These are phyloP conservation scores for Calocera viscosa DNA, from an alignment of 768 basidiomycete genomes.

Conservation along the genomic window DNA sequence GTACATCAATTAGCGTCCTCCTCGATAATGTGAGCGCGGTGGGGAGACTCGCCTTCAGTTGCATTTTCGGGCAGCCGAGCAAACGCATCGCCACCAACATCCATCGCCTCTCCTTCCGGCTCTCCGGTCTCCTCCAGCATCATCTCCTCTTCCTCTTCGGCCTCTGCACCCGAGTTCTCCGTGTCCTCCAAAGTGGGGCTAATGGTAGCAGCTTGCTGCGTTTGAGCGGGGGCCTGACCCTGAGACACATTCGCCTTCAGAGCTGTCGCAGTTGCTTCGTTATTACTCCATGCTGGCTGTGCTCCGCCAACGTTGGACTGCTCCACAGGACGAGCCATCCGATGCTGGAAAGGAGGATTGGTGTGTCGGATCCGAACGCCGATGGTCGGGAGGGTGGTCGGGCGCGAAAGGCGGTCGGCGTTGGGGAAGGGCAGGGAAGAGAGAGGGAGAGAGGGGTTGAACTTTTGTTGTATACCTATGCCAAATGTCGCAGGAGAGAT, in stretches of 20 bases:
- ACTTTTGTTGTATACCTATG: background rate
- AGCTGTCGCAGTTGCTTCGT: background rate
- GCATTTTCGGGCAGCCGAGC: background rate
- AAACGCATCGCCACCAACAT: background rate
- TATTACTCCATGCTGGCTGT: background rate
- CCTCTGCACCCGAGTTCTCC: background rate
- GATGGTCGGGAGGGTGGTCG: constrained; percentile 6
- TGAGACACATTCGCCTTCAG: background rate
- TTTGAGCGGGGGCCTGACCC: background rate
- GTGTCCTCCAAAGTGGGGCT: constrained; percentile 1
- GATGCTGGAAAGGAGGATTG: background rate
- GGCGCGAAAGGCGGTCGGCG: constrained; percentile 4
- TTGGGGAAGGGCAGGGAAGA: background rate
- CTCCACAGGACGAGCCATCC: background rate
- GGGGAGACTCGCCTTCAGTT: background rate
- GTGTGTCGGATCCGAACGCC: background rate
- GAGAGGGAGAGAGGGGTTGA: background rate
- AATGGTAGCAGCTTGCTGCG: background rate
- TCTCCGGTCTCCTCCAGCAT: background rate
- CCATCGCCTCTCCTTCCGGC: background rate
- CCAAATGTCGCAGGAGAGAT: background rate
- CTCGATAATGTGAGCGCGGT: background rate
- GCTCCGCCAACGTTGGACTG: background rate
- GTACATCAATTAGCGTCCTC: background rate
- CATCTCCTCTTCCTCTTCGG: background rate